Conservation (phyloP, 441 rosid genomes). For the Hura crepitans region DNA sequence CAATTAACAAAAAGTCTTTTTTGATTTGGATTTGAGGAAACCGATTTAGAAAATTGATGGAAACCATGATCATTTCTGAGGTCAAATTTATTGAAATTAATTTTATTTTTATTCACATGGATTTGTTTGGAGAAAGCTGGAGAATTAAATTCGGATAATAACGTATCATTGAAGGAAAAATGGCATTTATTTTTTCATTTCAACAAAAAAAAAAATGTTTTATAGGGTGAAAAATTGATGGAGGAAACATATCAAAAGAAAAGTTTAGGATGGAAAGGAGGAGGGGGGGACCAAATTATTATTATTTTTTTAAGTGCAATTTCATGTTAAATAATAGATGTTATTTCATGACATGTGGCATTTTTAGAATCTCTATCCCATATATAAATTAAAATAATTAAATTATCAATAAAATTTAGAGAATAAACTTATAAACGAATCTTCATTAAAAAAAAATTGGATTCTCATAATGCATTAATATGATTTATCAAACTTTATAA, state of each 20-base stretch:
- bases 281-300: neutral
- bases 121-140: neutral
- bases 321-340: neutral
- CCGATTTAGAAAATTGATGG: neutral
- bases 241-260: too few species aligned
- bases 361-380: too few species aligned
- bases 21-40: neutral
- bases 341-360: too few species aligned
- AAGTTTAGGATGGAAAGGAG: too few species aligned
- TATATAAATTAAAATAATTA: too few species aligned
- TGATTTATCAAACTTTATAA: too few species aligned
- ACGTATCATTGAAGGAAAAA: neutral
- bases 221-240: neutral
- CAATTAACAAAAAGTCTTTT: neutral
- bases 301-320: neutral
- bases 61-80: neutral
- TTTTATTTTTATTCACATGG: neutral
- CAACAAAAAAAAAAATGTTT: neutral
- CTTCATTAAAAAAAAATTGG: too few species aligned
- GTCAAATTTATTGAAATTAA: neutral
- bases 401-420: too few species aligned
- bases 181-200: neutral
- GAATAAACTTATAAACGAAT: too few species aligned
- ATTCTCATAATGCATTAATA: too few species aligned
- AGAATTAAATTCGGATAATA: neutral